Evolutionary conservation across 2,329 filamentous ascomycete species (phyloP), one percentile per base, ranked within the genome.

Genomic region (Falciphora oryzae): DNA sequence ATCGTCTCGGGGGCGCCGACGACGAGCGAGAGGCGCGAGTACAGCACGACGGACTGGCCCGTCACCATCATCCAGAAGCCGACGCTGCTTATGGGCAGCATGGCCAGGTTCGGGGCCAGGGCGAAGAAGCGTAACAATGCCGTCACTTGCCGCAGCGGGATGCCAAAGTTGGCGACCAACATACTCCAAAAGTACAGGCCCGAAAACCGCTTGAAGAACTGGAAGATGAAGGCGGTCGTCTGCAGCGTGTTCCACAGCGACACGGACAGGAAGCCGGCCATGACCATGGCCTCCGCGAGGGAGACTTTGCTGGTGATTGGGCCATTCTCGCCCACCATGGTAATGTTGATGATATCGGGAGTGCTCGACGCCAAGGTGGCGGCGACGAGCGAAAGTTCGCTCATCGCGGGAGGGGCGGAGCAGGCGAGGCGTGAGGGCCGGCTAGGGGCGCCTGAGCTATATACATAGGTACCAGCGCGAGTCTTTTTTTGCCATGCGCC

Each of bases 41-140:
- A 85, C 4, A 85, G 75, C 8, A 85, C 83, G n/a, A 84, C 69
- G 0, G 80, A 79, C 69, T 84, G 81, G 0, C 83, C 83, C 22
- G 81, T 83, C 0, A 85, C 77, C 81, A 85, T 83, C 2, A 74
- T 70, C 70, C 78, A 82, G 81, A 82, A 85, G 1, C 82, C 82
- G 53, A 83, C 67, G 18, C 77, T 78, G 53, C 81, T 73, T 5
- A 81, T 64, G 2, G 76, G 77, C 4, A 76, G 62, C 57, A 65
- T 59, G 3, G 57, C 64, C 31, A 63, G 28, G 2, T 57, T 65
- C 6, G 64, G 60, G 5, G 58, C 64, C 5, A 62, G 57, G 38
- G 53, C 64, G 61, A 59, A 60, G 16, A 65, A 59, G 7, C 64
- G 64, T 2, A 65, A 18, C n/a, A 61, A 25, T 13, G 32, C 59